Base-by-base conservation (phyloP, 257 asterid species). In the Orobanche coerulescens region DNA sequence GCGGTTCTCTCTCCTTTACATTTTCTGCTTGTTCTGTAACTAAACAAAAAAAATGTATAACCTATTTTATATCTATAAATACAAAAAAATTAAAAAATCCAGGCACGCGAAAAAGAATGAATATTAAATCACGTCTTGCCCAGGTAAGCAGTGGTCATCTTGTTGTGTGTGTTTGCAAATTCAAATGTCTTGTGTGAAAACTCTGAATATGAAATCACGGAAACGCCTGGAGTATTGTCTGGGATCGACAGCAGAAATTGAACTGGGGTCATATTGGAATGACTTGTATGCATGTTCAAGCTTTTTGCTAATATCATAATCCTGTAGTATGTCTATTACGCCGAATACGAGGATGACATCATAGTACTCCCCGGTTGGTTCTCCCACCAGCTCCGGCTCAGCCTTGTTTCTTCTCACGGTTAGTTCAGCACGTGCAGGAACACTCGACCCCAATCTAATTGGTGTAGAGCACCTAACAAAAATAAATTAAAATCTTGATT, bases 211-310 rank as follows among this genome's bases (percentile, higher is more conserved):
- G 86, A 87, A 91, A 58, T 88, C 94, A 22, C 94, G 85, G 47
- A 91, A 91, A 30, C 98, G 89, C 68, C 64, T 85, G 4, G 96
- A 82, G 59, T 91, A 91, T 65, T 82, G 96, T 40, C 74, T 79
- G 63, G 98, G 98, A 56, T 91, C 98, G 11, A 91, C 98, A 1
- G 96, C 94, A 13, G 98, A 91, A 55, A 88, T 91, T 22, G 95
- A 83, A 33, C 82, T 85, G 4, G 96, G 80, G 60, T 91, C 96
- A 10, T 77, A 82, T 30, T 91, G 96, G 72, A 91, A 78, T 3
- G 98, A 81, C 71, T 91, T 91, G 83, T 91, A 91, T 1, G 98
- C 98, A 48, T 91, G 98, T 62, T 91, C 98, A 4, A 91, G 94
- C 81, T 85, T 91, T 92, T 91, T 91, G 91, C 95, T 85, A 46